Base-by-base conservation (phyloP, 2,329 filamentous ascomycete genomes). In the Fusarium verrucosum region DNA sequence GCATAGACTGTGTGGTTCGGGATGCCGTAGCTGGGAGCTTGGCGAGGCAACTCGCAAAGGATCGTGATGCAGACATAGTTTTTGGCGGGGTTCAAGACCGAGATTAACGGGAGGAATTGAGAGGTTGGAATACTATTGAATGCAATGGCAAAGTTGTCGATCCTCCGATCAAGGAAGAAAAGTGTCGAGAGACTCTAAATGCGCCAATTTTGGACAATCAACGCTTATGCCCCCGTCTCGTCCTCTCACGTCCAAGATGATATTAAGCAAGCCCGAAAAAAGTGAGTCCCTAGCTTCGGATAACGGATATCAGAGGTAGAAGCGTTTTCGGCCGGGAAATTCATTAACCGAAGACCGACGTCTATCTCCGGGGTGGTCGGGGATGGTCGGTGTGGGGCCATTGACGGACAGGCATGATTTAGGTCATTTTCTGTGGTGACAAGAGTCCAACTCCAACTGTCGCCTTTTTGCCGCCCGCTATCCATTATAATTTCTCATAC, bases 31-130 rank as follows among this genome's bases (percentile, higher is more conserved):
- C 56, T 41, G 74, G 72, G 47, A 79, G 65, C 66, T 73, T 74
- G 58, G 73, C 61, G 35, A 80, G 58, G 69, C 73, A 66, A 54
- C 70, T 70, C 49, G 70, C 69, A 63, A 77, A 65, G 44, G 73
- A 71, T 67, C 74, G 74, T 61, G 76, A 72, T 45, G 72, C 62
- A 47, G 75, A 72, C 71, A 77, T 77, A 61, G 67, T 57, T 50
- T 44, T 59, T 20, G 49, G 51, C 36, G 46, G 20, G 55, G 59
- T 51, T 36, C 19, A 55, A 32, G 35, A 54, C 32, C 43, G 62
- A 11, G 20, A 41, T 35, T 38, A 62, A 52, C 20, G 23, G 25
- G n/a, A 42, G n/a, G 51, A 51, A 51, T 45, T 42, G 25, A 28
- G 23, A 50, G 50, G 16, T n/a, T 44, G 41, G 40, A 37, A 36